phyloP scores from a whole-genome alignment of 2,329 filamentous ascomycete species.

The Orbilia blumenaviensis region DNA sequence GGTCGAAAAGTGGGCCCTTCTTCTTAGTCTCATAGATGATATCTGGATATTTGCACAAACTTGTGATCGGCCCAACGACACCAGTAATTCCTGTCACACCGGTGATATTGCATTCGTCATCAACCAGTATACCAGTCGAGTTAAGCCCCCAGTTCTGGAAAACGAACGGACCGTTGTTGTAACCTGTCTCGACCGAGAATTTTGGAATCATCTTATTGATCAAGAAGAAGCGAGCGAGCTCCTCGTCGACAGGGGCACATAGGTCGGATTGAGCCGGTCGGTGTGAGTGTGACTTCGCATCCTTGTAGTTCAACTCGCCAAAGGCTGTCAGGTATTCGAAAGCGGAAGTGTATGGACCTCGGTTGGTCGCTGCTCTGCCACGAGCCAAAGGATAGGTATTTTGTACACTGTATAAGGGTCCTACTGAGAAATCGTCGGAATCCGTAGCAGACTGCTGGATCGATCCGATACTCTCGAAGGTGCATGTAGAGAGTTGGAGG shows the following conservation, averaged over 20 bases:
- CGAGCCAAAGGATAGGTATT: slow-evolving; percentile 51
- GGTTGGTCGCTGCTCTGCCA: slow-evolving; percentile 35
- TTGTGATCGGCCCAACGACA: slow-evolving; percentile 35
- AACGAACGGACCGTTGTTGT: slow-evolving; percentile 46
- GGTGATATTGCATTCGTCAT: slow-evolving; percentile 50
- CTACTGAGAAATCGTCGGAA: slow-evolving; percentile 39
- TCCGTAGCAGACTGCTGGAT: slow-evolving; percentile 35
- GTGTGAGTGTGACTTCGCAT: slow-evolving; percentile 43
- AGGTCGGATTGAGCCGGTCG: slow-evolving; percentile 27
- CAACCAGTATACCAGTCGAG: slow-evolving; percentile 29
- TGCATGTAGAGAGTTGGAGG: slow-evolving; percentile 33
- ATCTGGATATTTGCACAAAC: slow-evolving; percentile 48
- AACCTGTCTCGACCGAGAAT: slow-evolving; percentile 49
- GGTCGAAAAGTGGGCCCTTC: slow-evolving; percentile 47
- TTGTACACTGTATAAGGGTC: slow-evolving; percentile 40
- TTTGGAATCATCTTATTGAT: slow-evolving; percentile 54
- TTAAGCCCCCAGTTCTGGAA: slow-evolving; percentile 51
- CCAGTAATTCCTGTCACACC: slow-evolving; percentile 33
- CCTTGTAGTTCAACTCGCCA: slow-evolving; percentile 43
- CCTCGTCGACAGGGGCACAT: slow-evolving; percentile 47
- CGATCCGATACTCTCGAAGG: slow-evolving; percentile 48
- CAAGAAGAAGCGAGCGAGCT: slow-evolving; percentile 47
- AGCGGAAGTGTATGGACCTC: slow-evolving; percentile 34
- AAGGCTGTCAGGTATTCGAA: slow-evolving; percentile 48
- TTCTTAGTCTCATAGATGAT: slow-evolving; percentile 52